A percentile compares a stretch with the other conserved stretches of the same genome.
These are phyloP conservation scores for Amylostereum areolatum DNA, from an alignment of 1,284 basidiomycete genomes.

Conservation along the genomic window DNA sequence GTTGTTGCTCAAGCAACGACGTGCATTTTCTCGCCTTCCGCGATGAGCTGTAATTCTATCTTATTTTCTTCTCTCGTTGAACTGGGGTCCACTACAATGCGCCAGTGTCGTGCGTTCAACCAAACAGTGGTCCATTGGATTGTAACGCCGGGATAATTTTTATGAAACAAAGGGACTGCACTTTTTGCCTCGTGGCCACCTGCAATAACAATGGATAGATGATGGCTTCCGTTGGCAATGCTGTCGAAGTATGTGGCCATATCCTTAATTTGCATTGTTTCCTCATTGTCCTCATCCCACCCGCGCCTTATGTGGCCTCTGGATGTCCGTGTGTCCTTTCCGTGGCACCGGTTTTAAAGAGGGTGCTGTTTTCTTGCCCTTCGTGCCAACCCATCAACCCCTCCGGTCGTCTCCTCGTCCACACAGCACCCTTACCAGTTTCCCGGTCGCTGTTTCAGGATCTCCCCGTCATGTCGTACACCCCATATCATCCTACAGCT, in stretches of 20 bases:
- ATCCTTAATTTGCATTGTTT: too few relatives aligned
- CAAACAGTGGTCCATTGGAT: not conserved
- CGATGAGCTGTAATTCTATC: slow-evolving; percentile 16
- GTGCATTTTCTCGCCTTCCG: slow-evolving; percentile 25
- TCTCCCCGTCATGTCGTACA: too few relatives aligned
- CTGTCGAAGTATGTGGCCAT: not conserved
- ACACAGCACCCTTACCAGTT: too few relatives aligned
- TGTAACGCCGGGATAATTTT: not conserved
- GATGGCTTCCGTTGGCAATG: not conserved
- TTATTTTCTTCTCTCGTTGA: not conserved
- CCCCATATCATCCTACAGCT: too few relatives aligned
- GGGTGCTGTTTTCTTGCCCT: too few relatives aligned
- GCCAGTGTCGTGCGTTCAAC: not conserved
- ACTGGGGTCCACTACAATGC: not conserved
- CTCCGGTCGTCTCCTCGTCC: too few relatives aligned
- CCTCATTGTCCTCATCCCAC: too few relatives aligned
- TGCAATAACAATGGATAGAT: not conserved
- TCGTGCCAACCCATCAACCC: too few relatives aligned
- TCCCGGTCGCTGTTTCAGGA: too few relatives aligned
- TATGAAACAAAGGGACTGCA: not conserved
- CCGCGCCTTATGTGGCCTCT: too few relatives aligned
- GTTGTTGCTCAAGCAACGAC: slow-evolving; percentile 47
- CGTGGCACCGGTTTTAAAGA: too few relatives aligned
- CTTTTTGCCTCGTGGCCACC: not conserved
- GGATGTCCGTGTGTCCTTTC: too few relatives aligned